These are phyloP conservation scores for Suillus spraguei DNA, from an alignment of 768 basidiomycete species.

Conservation along the genomic window DNA sequence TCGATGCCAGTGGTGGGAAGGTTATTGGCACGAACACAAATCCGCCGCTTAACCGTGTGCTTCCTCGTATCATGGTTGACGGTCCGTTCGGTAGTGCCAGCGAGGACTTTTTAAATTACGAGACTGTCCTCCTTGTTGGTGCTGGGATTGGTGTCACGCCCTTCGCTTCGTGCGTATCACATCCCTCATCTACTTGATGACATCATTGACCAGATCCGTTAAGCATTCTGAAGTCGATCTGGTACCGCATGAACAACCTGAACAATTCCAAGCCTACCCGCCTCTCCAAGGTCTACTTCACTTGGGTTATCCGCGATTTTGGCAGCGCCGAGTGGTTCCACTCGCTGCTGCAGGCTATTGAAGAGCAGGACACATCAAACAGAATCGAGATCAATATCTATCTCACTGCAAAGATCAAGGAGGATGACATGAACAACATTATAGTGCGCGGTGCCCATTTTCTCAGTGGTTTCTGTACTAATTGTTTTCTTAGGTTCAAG, in stretches of 20 bases:
- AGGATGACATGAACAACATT: slow-evolving; percentile 94
- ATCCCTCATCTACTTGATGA: slow-evolving; percentile 3
- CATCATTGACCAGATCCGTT: slow-evolving; percentile 12
- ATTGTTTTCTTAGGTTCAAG: slow-evolving; percentile 58
- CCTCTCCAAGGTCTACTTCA: slow-evolving; percentile 90
- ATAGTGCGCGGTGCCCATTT: slow-evolving; percentile 48
- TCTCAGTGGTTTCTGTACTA: slow-evolving; percentile 8
- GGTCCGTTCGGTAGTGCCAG: slow-evolving; percentile 93
- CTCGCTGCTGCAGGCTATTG: slow-evolving; percentile 88
- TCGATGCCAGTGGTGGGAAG: slow-evolving; percentile 50
- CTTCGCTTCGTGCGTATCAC: slow-evolving; percentile 78
- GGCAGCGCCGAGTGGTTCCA: slow-evolving; percentile 94
- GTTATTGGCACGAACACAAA: slow-evolving; percentile 60
- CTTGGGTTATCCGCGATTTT: slow-evolving; percentile 95
- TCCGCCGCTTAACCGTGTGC: slow-evolving; percentile 66
- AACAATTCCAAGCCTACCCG: slow-evolving; percentile 74
- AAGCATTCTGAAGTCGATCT: slow-evolving; percentile 86
- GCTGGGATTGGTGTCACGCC: slow-evolving; percentile 97
- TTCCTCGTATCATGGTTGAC: slow-evolving; percentile 95
- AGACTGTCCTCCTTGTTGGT: slow-evolving; percentile 87
- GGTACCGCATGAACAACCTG: slow-evolving; percentile 95
- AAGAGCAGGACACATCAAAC: slow-evolving; percentile 86
- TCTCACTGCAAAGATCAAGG: slow-evolving; percentile 87
- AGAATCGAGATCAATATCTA: slow-evolving; percentile 94
- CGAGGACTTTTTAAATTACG: slow-evolving; percentile 90